Percentiles rank a stretch among this genome's conserved stretches.
phyloP scores from a whole-genome alignment of 768 basidiomycete genomes.

The Hemileccinum impolitum region DNA sequence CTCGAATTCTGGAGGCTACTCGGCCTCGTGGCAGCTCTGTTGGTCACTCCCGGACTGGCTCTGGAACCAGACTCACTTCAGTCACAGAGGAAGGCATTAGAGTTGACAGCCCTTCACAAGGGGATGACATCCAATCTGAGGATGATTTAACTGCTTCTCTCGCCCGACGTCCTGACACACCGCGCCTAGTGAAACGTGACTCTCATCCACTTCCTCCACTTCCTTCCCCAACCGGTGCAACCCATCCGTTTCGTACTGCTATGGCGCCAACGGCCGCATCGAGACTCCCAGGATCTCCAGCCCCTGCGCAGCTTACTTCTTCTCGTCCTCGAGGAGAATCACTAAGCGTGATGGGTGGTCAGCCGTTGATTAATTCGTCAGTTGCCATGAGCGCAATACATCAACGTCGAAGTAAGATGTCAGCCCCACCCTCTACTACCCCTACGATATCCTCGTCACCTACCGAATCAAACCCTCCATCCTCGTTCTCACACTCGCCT shows the following conservation, averaged over 20 bases:
- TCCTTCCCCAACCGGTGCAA: constrained; percentile 44
- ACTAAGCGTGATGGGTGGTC: constrained; percentile 36
- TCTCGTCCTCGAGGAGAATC: constrained; percentile 55
- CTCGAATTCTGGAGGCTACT: constrained; percentile 34
- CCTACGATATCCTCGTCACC: constrained; percentile 30
- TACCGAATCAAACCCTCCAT: constrained; percentile 37
- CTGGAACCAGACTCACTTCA: constrained; percentile 53
- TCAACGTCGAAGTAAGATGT: constrained; percentile 63
- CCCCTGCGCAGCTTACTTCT: constrained; percentile 36
- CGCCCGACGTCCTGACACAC: constrained; percentile 38
- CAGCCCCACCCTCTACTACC: constrained; percentile 49
- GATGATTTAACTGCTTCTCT: constrained; percentile 30
- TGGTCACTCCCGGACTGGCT: constrained; percentile 53
- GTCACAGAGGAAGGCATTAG: constrained; percentile 57
- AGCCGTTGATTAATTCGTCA: constrained; percentile 55
- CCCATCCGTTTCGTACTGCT: constrained; percentile 29
- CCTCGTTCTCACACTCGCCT: constrained; percentile 31
- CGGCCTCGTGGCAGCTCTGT: constrained; percentile 48
- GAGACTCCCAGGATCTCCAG: constrained; percentile 49
- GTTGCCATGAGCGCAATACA: constrained; percentile 63
- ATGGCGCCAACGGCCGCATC: constrained; percentile 16
- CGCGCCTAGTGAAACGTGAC: constrained; percentile 44
- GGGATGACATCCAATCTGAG: constrained; percentile 26
- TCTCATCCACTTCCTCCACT: constrained; percentile 68
- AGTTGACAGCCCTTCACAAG: constrained; percentile 34